phyloP scores from a whole-genome alignment of 2,329 filamentous ascomycete species.

The Pseudopyricularia cyperi region DNA sequence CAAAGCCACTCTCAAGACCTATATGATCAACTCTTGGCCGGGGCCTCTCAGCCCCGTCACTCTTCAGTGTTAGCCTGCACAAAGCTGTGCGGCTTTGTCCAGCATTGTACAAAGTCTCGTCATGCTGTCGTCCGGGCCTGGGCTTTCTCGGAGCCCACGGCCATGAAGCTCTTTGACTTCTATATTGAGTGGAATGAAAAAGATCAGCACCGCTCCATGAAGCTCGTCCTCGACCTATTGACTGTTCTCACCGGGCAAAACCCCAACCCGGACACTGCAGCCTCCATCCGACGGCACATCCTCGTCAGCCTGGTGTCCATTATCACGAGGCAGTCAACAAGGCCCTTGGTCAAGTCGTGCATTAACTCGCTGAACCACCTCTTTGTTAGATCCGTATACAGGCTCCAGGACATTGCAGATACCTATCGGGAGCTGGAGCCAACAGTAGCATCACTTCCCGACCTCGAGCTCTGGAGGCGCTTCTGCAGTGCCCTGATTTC shows the following conservation, averaged over 20 bases:
- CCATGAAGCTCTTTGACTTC: slow-evolving; percentile 41
- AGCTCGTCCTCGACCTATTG: slow-evolving; percentile 46
- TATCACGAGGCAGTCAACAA: slow-evolving; percentile 45
- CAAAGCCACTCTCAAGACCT: slow-evolving; percentile 10
- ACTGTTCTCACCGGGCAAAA: slow-evolving; percentile 37
- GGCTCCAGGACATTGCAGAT: slow-evolving; percentile 28
- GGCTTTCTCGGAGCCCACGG: slow-evolving; percentile 36
- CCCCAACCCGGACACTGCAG: slow-evolving; percentile 23
- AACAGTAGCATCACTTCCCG: slow-evolving; percentile 9
- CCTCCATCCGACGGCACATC: slow-evolving; percentile 28
- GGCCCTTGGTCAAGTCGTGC: slow-evolving; percentile 55
- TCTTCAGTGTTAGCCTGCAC: slow-evolving; percentile 44
- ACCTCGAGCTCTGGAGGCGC: slow-evolving; percentile 14
- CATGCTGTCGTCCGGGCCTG: slow-evolving; percentile 28
- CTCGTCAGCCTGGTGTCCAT: slow-evolving; percentile 42
- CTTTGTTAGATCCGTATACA: slow-evolving; percentile 45
- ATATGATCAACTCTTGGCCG: slow-evolving; percentile 33
- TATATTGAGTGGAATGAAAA: slow-evolving; percentile 57
- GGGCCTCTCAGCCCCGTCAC: slow-evolving; percentile 39
- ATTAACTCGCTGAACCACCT: slow-evolving; percentile 56
- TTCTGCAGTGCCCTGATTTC: slow-evolving; percentile 21
- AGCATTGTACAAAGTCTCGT: slow-evolving; percentile 40
- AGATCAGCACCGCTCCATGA: slow-evolving; percentile 51
- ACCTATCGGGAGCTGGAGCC: slow-evolving; percentile 24
- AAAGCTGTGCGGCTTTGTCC: slow-evolving; percentile 49